Base-by-base conservation (phyloP, 768 basidiomycete species). In the Naganishia vishniacii region DNA sequence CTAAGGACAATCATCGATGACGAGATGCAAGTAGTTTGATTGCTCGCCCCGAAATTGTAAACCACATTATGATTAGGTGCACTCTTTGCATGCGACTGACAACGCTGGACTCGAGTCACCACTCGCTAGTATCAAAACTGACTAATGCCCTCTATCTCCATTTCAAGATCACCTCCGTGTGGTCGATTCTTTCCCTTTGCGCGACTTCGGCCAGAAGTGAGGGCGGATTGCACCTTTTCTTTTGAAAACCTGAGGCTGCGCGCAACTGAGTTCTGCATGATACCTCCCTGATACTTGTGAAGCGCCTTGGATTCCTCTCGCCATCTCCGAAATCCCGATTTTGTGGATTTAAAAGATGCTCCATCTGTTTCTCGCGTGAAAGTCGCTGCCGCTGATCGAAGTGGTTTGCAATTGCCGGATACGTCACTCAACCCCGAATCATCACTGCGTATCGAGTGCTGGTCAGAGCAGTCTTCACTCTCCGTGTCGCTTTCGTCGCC, bases 211-310 rank as follows among this genome's bases (percentile, higher is more conserved):
- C 65, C 58, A 8, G 68, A 47, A n/a, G 71, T 64, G 9, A 75
- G 28, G 56, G 72, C 72, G 15, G 70, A 77, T 66, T 83, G 81
- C 1, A 84, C 71, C 37, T 80, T 81, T 68, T 82, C 81, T 62
- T 82, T 83, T 47, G 84, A 69, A 81, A 83, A 84, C 48, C 80
- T 81, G 28, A 84, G 78, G 18, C 84, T 85, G 61, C 85, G 78
- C 61, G 79, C 80, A 7, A 80, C 80, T 66, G 82, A 81, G 75
- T 82, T 81, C 73, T 86, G 85, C 83, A 86, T 84, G 49, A 87
- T 73, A 1, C 85, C 85, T 4, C 83, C 81, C 70, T 87, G 82
- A 68, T 84, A 82, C 48, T 79, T 73, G 67, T 75, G 73, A 28
- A 77, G 59, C 46, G 74, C 72, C 29, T 73, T 65, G 1, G 62